Evolutionary conservation across 78 protist species (phyloP), one percentile per base, ranked within the genome.

Genomic region (Paulinella micropora): DNA sequence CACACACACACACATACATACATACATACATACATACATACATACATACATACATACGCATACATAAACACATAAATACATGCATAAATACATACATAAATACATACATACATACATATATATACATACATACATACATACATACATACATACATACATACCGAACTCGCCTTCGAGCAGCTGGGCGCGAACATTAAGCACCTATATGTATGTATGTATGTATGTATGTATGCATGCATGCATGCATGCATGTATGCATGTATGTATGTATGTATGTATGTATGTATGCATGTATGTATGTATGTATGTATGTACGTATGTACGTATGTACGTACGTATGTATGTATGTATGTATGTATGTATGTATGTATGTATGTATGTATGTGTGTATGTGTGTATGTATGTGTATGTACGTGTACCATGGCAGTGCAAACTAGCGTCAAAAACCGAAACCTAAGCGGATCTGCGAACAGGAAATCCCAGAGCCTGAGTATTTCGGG

Each of bases 401-500:
- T 51, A 51, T 51, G 32, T 51, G 15, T 23, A 51, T 51, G n/a
- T n/a, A n/a, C n/a, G n/a, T n/a, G n/a, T n/a, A n/a, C n/a, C n/a
- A n/a, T n/a, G n/a, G n/a, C n/a, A n/a, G n/a, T n/a, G n/a, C n/a
- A n/a, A n/a, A n/a, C n/a, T n/a, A n/a, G n/a, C n/a, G n/a, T n/a
- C n/a, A n/a, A n/a, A n/a, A n/a, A 81, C 84, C 28, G 39, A 32
- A 81, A 81, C 28, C 84, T 15, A 4, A 31, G 29, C 23, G 26
- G 6, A 81, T 81, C 84, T 6, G 84, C 84, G 28, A 81, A 81
- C 6, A 81, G 84, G 39, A 29, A 81, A 32, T 88, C 90, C 86
- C 86, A 88, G 37, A 88, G 67, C 79, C 90, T 39, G 9, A 88
- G 9, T 32, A 73, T 40, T 39, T 88, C 90, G 32, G 90, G 90